Base-by-base conservation (phyloP, 108 stramenopile species). In the Fistulifera pelliculosa region DNA sequence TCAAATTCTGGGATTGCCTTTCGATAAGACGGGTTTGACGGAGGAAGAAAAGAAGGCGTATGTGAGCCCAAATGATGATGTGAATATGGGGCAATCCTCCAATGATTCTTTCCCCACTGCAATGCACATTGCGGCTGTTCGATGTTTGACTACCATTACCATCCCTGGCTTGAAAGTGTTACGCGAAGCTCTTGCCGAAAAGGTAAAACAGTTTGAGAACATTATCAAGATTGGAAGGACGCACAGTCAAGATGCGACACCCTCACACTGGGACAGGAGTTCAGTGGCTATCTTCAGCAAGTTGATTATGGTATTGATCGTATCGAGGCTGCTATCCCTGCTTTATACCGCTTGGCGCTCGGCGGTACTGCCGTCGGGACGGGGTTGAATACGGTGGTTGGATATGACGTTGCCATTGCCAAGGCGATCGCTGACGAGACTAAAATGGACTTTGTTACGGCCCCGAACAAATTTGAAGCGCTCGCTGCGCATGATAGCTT, bases 341-440 rank as follows among this genome's bases (percentile, higher is more conserved):
- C 75, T 2, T 66, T 99, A 25, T 83, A 86, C 57, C 72, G 90
- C n/a, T 75, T 99, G 18, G 98, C 98, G 2, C 74, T 96, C 25
- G 98, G 98, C 41, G 98, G 98, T 27, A 99, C 98, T 18, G 98
- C 98, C 38, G 98, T 99, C 13, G 98, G 98, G 7, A 97, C 94
- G 10, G 94, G 95, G n/a, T 47, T 84, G 35, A 96, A 98, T 68
- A 95, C 94, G 11, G 62, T 54, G 8, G 70, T 80, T 49, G 96
- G 96, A 45, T 99, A 96, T 65, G 96, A 90, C 41, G 84, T 49
- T 2, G 81, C 75, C 16, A 96, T 99, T 68, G 95, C 96, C 7
- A 72, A 57, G n/a, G 64, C 74, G 22, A 88, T 99, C 56, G 94
- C 96, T 16, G 61, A 91, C 31, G 89, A 91, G 47, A 95, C 96